Conservation (phyloP, 208 protist genomes). For the Acanthamoeba sp. region DNA sequence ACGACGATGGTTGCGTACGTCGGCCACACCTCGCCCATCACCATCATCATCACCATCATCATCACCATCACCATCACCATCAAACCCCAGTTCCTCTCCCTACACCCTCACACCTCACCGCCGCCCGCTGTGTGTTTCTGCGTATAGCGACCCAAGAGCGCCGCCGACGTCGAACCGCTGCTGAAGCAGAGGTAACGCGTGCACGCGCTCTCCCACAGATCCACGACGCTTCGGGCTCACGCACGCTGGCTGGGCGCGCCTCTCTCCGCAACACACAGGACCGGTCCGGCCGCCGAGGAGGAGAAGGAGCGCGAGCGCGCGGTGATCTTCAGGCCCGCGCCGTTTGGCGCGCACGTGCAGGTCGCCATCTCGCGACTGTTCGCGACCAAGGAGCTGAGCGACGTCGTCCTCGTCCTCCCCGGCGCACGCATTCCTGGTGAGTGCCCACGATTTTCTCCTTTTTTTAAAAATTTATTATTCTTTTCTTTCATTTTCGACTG, state of each 20-base stretch:
- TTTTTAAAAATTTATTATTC: not conserved
- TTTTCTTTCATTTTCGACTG: not conserved
- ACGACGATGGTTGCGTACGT: conserved; percentile 31
- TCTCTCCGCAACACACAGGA: no score
- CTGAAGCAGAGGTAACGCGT: not conserved
- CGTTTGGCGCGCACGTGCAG: conserved; percentile 32
- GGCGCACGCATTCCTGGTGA: conserved; percentile 17
- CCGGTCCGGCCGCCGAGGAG: not conserved
- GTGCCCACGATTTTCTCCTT: no score
- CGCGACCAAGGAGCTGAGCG: conserved; percentile 12
- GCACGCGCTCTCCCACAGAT: no score
- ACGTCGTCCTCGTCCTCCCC: conserved; percentile 2
- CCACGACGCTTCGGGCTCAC: no score
- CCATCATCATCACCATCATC: no score
- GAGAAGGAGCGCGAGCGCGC: not conserved
- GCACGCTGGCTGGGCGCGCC: not conserved
- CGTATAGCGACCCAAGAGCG: not conserved
- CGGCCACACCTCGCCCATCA: not conserved
- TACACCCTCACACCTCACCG: no score
- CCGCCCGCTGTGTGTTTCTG: not conserved
- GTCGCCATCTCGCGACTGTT: conserved; percentile 18
- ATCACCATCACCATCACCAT: no score
- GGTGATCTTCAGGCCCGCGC: not conserved
- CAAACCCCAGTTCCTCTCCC: no score
- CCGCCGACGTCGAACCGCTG: not conserved